phyloP scores from a whole-genome alignment of 2,329 filamentous ascomycete genomes.

The Calonectria fujianensis region DNA sequence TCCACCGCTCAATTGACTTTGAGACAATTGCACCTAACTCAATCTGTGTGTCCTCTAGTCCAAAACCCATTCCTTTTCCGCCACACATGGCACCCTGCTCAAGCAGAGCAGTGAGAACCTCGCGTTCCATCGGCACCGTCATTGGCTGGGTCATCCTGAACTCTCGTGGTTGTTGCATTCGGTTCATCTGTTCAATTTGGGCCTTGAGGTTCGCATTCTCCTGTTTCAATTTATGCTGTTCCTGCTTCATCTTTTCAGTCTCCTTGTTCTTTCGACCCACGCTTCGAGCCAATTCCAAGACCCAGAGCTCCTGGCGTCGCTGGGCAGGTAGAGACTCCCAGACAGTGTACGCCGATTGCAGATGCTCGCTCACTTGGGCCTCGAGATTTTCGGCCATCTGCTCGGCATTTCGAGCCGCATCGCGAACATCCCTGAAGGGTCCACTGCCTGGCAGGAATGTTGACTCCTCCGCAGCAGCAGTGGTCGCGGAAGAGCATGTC shows the following conservation, averaged over 20 bases:
- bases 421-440: constrained; percentile 65
- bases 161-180: constrained; percentile 76
- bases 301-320: constrained; percentile 76
- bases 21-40: constrained; percentile 72
- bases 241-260: constrained; percentile 69
- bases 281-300: constrained; percentile 76
- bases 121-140: constrained; percentile 71
- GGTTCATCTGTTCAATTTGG: constrained; percentile 76
- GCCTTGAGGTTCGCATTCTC: constrained; percentile 74
- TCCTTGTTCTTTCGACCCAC: constrained; percentile 75
- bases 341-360: constrained; percentile 84
- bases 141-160: constrained; percentile 72
- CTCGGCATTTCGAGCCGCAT: constrained; percentile 69
- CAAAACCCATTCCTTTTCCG: constrained; percentile 65
- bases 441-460: constrained; percentile 66
- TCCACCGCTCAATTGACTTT: constrained; percentile 77
- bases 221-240: constrained; percentile 72
- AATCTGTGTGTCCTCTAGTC: constrained; percentile 69
- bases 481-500: constrained; percentile 70
- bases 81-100: constrained; percentile 65
- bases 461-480: constrained; percentile 70
- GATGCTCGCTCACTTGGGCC: constrained; percentile 82
- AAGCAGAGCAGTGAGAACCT: constrained; percentile 67
- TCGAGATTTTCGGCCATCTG: constrained; percentile 76
- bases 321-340: constrained; percentile 81